Percentiles rank a stretch among this genome's conserved stretches.
These are phyloP conservation scores for Candida xiaguanensis DNA, from an alignment of 805 yeast genomes.

Conservation along the genomic window DNA sequence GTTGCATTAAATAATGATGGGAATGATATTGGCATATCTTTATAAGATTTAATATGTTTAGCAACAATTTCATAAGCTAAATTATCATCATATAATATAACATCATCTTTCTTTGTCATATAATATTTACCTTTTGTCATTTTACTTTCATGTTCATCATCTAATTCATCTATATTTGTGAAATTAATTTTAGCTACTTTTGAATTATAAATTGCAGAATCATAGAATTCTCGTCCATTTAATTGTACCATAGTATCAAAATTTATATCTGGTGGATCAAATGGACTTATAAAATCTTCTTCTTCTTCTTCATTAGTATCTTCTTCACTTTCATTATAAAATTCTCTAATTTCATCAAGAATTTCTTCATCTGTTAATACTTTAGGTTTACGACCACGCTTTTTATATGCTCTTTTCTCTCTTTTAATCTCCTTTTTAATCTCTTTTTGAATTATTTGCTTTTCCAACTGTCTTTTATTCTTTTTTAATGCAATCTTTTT, in stretches of 20 bases:
- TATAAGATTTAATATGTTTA: constrained; percentile 26
- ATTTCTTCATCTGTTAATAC: constrained; percentile 11
- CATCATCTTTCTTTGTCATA: constrained; percentile 17
- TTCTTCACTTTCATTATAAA: constrained; percentile 3
- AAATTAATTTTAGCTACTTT: constrained; percentile 20
- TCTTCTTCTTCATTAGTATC: constrained; percentile 11
- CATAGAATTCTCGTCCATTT: constrained; percentile 28
- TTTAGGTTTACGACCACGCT: constrained; percentile 8
- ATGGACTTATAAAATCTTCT: constrained; percentile 32
- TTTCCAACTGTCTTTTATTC: constrained; percentile 11
- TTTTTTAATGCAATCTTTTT: constrained; percentile 11
- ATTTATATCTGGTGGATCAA: constrained; percentile 34
- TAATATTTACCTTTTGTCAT: constrained; percentile 8
- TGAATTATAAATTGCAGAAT: constrained; percentile 23
- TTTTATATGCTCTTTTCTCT: neutral
- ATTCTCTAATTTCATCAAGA: constrained; percentile 5
- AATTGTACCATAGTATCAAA: constrained; percentile 27
- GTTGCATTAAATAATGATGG: constrained; percentile 27
- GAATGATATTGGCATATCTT: constrained; percentile 31
- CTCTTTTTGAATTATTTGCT: constrained; percentile 10
- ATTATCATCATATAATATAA: constrained; percentile 24
- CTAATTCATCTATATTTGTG: constrained; percentile 5
- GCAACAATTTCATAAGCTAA: constrained; percentile 29
- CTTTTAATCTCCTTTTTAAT: constrained; percentile 10
- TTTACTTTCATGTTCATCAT: neutral